Percentiles rank a stretch among this genome's conserved stretches.
Conservation (phyloP, 306 rosid species). For the Corylus avellana region DNA sequence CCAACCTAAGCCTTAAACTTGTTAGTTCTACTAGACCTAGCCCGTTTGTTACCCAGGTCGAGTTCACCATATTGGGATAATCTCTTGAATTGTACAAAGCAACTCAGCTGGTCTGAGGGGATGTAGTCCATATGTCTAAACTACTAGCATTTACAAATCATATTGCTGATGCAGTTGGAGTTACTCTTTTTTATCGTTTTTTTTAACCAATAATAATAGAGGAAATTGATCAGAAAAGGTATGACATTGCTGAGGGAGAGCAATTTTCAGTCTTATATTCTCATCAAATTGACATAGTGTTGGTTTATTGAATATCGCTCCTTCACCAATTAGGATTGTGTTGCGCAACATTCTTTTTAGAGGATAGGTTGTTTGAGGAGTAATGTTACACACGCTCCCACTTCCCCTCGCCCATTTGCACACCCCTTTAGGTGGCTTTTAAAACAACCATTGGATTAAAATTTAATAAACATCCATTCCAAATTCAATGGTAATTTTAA, state of each 20-base stretch:
- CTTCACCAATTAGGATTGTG: neutral
- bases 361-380: neutral
- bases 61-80: neutral
- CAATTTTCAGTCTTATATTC: neutral
- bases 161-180: neutral
- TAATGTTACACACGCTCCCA: too few species aligned
- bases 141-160: neutral
- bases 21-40: neutral
- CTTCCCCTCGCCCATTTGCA: too few species aligned
- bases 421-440: too few species aligned
- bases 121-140: neutral
- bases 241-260: neutral
- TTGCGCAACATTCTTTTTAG: neutral
- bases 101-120: neutral
- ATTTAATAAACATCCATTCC: too few species aligned
- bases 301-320: neutral
- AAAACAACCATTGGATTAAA: too few species aligned
- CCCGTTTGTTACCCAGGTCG: neutral
- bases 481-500: too few species aligned
- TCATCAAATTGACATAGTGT: neutral
- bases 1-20: neutral
- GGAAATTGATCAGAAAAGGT: neutral
- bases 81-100: neutral
- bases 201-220: neutral
- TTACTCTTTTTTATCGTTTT: neutral